Base-by-base conservation (phyloP, 768 basidiomycete species). In the Porpolomopsis calyptriformis region DNA sequence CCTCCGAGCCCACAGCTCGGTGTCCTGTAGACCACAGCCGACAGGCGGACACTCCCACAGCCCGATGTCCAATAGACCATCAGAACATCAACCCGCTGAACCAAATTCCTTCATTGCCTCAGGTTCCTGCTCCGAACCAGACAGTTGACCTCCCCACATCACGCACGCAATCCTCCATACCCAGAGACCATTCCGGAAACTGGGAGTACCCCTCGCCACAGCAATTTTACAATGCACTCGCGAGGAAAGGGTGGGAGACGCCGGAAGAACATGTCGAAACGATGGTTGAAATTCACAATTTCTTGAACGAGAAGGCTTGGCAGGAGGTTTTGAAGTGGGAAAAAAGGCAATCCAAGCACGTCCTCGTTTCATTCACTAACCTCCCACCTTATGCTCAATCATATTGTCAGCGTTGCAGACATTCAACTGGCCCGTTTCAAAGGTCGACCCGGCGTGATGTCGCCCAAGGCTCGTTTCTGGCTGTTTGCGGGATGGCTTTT, bases 181-280 rank as follows among this genome's bases (percentile, higher is more conserved):
- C 90, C 4, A 80, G 92, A 41, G 68, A 79, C 46, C 54, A 57
- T 3, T 58, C 63, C 1, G 61, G 58, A 9, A 74, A 70, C 38
- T 97, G 94, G 94, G 92, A 96, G 60, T 98, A 98, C 64, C 94
- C 94, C 2, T 90, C 85, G 2, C 90, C 93, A 8, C 94, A 98
- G 63, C 93, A 97, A 61, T 97, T 98, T 60, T 93, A 97, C 63
- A 98, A 98, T 63, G 94, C 94, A 0, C 73, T 99, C 11, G 89
- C 89, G 8, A 70, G 91, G 51, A 99, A 99, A 60, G 96, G 96
- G 2, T 91, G 87, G 86, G 92, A 94, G 64, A 94, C 96, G 2
- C 91, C 92, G 0, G 92, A 93, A 63, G 90, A 97, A 55, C 85
- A 91, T 63, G 77, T 97, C 37, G 93, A 92, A 61, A 89, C 82